Conservation (phyloP, 2,329 filamentous ascomycete genomes). For the Hirsutella rhossiliensis region DNA sequence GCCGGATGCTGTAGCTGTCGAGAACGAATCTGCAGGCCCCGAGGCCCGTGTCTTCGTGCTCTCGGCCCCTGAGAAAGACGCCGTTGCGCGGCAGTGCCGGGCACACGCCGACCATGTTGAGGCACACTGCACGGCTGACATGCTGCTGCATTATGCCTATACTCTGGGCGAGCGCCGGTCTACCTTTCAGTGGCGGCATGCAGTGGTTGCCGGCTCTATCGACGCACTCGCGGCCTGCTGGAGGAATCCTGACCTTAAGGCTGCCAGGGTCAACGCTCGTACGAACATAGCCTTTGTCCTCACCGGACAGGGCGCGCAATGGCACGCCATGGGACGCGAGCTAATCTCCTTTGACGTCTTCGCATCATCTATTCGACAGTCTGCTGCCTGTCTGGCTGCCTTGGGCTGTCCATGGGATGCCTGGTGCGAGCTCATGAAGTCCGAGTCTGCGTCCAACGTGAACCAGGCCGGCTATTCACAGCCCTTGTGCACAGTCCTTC, state of each 20-base stretch:
- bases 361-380: not conserved
- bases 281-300: not conserved
- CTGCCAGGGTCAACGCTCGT: not conserved
- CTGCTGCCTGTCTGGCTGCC: not conserved
- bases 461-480: not conserved
- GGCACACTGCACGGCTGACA: not conserved
- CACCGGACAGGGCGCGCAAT: slow-evolving; percentile 1
- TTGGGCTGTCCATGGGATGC: slow-evolving; percentile 1
- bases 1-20: too few relatives aligned
- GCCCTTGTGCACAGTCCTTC: not conserved
- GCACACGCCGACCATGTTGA: not conserved
- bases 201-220: not conserved
- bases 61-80: not conserved
- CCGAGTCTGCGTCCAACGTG: not conserved
- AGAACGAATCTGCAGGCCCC: too few relatives aligned
- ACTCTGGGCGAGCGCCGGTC: not conserved
- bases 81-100: not conserved
- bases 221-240: not conserved
- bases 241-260: not conserved
- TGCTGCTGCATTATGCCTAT: not conserved
- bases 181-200: not conserved
- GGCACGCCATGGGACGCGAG: not conserved
- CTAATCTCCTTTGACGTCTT: not conserved
- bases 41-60: not conserved
- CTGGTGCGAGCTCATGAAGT: not conserved